Evolutionary conservation across 2,329 filamentous ascomycete species (phyloP).

Genomic region (Pyrenochaeta sp.): DNA sequence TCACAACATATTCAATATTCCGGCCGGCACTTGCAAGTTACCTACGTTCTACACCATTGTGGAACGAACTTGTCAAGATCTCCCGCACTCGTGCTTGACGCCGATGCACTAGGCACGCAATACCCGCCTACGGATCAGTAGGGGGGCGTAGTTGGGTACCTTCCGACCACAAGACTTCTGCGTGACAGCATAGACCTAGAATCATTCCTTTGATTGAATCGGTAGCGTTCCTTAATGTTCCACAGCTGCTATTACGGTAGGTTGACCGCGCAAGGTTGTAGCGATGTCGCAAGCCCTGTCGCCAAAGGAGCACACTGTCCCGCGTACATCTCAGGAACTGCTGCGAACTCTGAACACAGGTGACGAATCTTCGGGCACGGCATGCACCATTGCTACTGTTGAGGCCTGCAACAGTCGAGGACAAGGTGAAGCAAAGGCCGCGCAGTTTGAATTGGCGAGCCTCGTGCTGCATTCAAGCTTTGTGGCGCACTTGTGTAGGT

Average conservation of each 20-base stretch:
- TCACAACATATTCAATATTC: slow-evolving; percentile 7
- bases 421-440: neutral
- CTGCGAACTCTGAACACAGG: slow-evolving; percentile 14
- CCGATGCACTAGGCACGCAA: slow-evolving; percentile 9
- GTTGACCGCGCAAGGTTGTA: slow-evolving; percentile 7
- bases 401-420: slow-evolving; percentile 1
- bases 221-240: neutral
- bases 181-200: slow-evolving; percentile 6
- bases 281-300: no score
- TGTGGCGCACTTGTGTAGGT: slow-evolving; percentile 39
- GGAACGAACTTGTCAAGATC: slow-evolving; percentile 37
- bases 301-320: slow-evolving; percentile 11
- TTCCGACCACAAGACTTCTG: slow-evolving; percentile 4
- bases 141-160: no score
- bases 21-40: slow-evolving; percentile 1
- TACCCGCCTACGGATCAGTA: no score
- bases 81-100: slow-evolving; percentile 13
- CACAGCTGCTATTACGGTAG: neutral
- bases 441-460: slow-evolving; percentile 27
- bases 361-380: slow-evolving; percentile 13
- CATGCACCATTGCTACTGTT: neutral
- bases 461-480: slow-evolving; percentile 40
- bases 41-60: slow-evolving; percentile 11
- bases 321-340: slow-evolving; percentile 12
- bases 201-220: neutral